Conservation (phyloP, 805 yeast species). For the Maudiozyma serrabonitensis region DNA sequence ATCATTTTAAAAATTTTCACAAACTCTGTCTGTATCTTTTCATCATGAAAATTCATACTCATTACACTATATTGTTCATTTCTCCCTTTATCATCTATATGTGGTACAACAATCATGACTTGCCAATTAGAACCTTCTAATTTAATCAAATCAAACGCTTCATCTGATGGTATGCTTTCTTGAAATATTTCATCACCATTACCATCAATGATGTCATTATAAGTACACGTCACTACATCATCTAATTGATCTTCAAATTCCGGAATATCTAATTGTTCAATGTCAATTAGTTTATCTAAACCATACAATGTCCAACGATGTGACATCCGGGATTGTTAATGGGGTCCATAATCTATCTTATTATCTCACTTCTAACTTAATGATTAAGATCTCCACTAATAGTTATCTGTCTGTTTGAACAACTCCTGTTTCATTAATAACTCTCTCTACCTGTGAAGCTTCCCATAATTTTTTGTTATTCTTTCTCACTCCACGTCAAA, state of each 20-base stretch:
- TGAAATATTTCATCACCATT: background rate
- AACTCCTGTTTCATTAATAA: background rate
- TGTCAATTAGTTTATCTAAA: constrained; percentile 3
- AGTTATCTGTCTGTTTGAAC: background rate
- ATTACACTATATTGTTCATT: no score
- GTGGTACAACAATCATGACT: no score
- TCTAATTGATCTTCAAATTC: constrained; percentile 6
- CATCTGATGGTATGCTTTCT: no score
- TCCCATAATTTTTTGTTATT: background rate
- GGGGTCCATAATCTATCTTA: background rate
- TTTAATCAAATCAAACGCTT: no score
- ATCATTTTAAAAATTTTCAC: constrained; percentile 24
- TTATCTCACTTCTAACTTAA: background rate
- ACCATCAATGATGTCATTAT: background rate
- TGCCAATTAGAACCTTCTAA: no score
- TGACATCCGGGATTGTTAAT: constrained; percentile 7
- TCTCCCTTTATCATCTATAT: no score
- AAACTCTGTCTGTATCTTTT: constrained; percentile 1
- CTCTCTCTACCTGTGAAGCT: no score
- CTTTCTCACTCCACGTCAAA: background rate
- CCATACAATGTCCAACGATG: constrained; percentile 9
- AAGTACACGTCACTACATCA: background rate
- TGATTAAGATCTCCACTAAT: background rate
- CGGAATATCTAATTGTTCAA: background rate
- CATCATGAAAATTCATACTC: no score